Evolutionary conservation across 345 rosid species (phyloP), one percentile per base, ranked within the genome.

Genomic region (Bruguiera sexangula): DNA sequence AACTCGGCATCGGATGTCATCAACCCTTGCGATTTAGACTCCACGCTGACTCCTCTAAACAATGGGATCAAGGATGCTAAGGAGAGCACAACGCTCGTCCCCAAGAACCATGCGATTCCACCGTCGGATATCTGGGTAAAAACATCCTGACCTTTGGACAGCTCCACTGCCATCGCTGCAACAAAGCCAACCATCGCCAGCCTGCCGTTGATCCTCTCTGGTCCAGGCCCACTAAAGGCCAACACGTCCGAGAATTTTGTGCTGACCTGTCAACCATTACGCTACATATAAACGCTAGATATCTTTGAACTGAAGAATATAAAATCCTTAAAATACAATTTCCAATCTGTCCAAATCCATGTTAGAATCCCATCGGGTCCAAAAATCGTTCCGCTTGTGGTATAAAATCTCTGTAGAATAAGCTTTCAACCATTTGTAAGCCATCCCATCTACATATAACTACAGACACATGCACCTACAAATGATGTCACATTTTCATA

Each of bases 121-220:
- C 91, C 96, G 34, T 81, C 62, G 0, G 90, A 81, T 34, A 91
- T 70, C 64, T 89, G 98, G 6, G 86, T 64, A 0, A 88, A 80
- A 75, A 93, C 69, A 61, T 86, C 87, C 55, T 93, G 88, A 6
- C 96, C 94, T 1, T 82, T 88, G 31, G 88, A 75, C 16, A 91
- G 52, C 65, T 91, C 96, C 48, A 87, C 80, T 5, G 83, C 96
- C 46, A 88, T 56, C 0, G 96, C 97, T 0, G 92, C 86, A 2
- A 85, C 94, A 51, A 91, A 89, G 0, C 97, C 97, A 0, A 91
- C 75, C 98, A 93, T 89, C 5, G 97, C 98, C n/a, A 93, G 80
- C 61, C 96, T 82, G 0, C 94, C 92, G 65, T 93, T 91, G 55
- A 93, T 88, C 75, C 97, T 89, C 82, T 93, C 98, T 19, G 97